A percentile compares a stretch with the other conserved stretches of the same genome.
phyloP scores from a whole-genome alignment of 768 basidiomycete genomes.

The Crepidotus variabilis region DNA sequence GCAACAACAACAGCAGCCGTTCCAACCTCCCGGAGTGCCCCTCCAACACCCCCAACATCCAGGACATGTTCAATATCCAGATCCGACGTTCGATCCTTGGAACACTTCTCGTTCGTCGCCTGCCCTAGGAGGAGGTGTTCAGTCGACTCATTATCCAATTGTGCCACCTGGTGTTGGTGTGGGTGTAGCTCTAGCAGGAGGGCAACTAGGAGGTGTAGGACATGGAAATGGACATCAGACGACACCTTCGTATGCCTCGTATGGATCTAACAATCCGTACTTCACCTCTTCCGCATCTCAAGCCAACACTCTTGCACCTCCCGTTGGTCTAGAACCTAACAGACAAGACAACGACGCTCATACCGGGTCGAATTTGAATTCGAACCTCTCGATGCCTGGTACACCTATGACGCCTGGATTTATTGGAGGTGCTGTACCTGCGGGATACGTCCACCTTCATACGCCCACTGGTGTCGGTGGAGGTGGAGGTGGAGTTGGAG shows the following conservation, averaged over 20 bases:
- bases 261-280: neutral
- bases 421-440: neutral
- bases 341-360: no score
- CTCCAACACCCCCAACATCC: neutral
- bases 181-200: neutral
- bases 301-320: no score
- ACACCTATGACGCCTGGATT: neutral
- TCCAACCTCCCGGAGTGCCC: neutral
- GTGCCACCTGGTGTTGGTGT: neutral
- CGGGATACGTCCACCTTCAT: neutral
- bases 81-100: conserved; percentile 15
- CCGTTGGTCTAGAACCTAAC: no score
- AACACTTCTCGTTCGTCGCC: neutral
- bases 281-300: neutral
- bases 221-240: neutral
- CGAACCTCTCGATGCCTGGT: neutral
- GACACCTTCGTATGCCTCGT: neutral
- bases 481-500: no score
- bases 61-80: conserved; percentile 8
- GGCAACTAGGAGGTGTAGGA: neutral
- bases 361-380: no score
- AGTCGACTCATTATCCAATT: neutral
- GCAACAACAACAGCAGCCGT: neutral
- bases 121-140: neutral
- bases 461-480: neutral